Conservation (phyloP, 2,329 filamentous ascomycete genomes). For the Pestalotiopsis sp. region DNA sequence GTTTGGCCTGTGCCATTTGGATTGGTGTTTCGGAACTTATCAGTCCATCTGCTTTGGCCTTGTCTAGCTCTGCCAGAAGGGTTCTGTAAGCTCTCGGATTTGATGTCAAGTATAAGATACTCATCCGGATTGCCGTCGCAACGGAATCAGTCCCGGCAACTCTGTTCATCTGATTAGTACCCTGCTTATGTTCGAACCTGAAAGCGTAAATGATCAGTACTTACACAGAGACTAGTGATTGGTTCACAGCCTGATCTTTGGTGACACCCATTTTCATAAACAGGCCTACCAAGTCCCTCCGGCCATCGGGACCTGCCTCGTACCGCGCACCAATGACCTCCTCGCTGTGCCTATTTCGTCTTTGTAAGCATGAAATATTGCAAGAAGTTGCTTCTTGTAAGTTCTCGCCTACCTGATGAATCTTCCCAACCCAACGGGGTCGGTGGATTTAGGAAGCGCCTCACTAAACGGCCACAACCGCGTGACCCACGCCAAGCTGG, state of each 20-base stretch:
- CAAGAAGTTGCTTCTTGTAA: too few relatives aligned
- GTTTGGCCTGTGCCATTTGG: not conserved
- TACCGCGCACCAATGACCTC: not conserved
- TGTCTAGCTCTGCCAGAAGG: not conserved
- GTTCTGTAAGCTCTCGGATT: not conserved
- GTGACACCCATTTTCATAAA: constrained; percentile 6
- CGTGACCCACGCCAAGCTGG: not conserved
- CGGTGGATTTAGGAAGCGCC: not conserved
- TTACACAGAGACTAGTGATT: constrained; percentile 2
- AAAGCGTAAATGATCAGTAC: not conserved
- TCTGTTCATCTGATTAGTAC: not conserved
- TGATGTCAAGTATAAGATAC: not conserved
- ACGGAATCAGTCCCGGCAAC: not conserved
- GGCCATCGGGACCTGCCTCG: not conserved
- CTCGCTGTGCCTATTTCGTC: not conserved
- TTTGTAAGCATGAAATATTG: not conserved
- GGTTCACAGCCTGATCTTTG: not conserved
- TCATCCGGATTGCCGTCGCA: not conserved
- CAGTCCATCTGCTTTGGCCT: not conserved
- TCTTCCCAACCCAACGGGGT: not conserved
- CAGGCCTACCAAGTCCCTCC: not conserved
- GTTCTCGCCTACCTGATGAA: not conserved
- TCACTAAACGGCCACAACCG: not conserved
- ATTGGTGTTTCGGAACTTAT: not conserved
- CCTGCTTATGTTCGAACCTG: not conserved